Base-by-base conservation (phyloP, 2,329 filamentous ascomycete genomes). In the Tympanopsis confertula region DNA sequence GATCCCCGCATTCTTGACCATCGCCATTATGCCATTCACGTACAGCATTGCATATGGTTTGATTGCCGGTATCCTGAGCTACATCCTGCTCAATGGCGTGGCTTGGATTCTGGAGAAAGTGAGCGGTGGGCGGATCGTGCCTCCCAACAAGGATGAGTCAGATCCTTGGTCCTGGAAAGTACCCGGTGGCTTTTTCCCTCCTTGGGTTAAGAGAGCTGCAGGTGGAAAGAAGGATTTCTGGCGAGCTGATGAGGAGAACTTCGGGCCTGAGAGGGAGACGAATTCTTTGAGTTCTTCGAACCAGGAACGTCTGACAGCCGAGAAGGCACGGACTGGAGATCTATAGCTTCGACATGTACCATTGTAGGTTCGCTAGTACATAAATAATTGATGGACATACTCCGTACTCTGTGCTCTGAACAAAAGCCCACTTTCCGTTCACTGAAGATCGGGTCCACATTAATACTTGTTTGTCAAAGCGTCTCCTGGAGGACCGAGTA, bases 1-100 rank as follows among this genome's bases (percentile, higher is more conserved):
- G 1, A 69, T 93, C 18, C 86, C 86, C 0, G 85, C 86, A 3
- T 93, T 93, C 61, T 64, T 93, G 24, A 87, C 83, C 37, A 82
- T 94, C 44, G 76, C 79, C 40, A 62, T 88, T 42, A 93, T 94
- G 86, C 86, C 86, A 0, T 91, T 93, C 60, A 87, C 83, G 2
- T 94, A 91, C 65, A 85, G 78, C 29, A 91, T 93, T 50, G 84
- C 86, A 12, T 84, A 93, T 51, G 86, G 86, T 35, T 68, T 94
- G 13, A 93, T 93, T 47, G 83, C 74, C 2, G 84, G 86, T 38
- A 82, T 93, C 49, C 68, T 80, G 50, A 76, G 75, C 28, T 93
- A 93, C 58, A 79, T 81, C 33, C 53, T 82, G 44, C 70, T 94
- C 59, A 93, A 94, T 59, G 73, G 68, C 0, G 51, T 69, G 12